Evolutionary conservation across 2,329 filamentous ascomycete genomes (phyloP).

Genomic region (Colletotrichum incanum): DNA sequence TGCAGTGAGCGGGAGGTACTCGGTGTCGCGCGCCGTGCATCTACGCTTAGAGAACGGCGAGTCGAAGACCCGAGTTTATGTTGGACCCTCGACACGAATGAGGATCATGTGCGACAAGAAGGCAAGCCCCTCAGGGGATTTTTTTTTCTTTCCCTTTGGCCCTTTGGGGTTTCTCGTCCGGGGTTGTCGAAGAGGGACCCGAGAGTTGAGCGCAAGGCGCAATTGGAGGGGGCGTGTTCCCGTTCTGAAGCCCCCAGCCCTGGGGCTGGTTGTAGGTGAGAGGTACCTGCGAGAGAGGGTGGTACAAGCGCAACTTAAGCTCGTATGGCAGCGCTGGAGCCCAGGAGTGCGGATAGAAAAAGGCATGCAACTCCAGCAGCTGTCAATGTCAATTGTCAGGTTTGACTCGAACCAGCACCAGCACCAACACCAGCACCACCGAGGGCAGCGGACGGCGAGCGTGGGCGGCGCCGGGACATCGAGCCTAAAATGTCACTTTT

Average conservation of each 20-base stretch:
- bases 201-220: conserved; percentile 22
- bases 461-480: too few species aligned
- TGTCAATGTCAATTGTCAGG: conserved; percentile 7
- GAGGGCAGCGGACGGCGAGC: background rate
- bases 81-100: background rate
- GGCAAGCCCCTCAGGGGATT: background rate
- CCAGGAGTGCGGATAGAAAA: conserved; percentile 36
- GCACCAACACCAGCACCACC: background rate
- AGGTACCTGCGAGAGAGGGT: conserved; percentile 30
- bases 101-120: background rate
- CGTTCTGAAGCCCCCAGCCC: background rate
- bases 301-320: conserved; percentile 32
- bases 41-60: background rate
- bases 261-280: background rate
- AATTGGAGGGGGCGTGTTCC: conserved; percentile 37
- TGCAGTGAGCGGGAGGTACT: background rate
- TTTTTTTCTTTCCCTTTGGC: too few species aligned
- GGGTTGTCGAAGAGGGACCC: conserved; percentile 17
- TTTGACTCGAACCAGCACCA: conserved; percentile 5
- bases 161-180: background rate
- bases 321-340: conserved; percentile 9
- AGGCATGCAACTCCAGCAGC: conserved; percentile 10
- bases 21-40: background rate
- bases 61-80: background rate
- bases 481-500: background rate